A percentile compares a stretch with the other conserved stretches of the same genome.
phyloP scores from a whole-genome alignment of 345 rosid species.

The Psidium friedrichsthalianum region DNA sequence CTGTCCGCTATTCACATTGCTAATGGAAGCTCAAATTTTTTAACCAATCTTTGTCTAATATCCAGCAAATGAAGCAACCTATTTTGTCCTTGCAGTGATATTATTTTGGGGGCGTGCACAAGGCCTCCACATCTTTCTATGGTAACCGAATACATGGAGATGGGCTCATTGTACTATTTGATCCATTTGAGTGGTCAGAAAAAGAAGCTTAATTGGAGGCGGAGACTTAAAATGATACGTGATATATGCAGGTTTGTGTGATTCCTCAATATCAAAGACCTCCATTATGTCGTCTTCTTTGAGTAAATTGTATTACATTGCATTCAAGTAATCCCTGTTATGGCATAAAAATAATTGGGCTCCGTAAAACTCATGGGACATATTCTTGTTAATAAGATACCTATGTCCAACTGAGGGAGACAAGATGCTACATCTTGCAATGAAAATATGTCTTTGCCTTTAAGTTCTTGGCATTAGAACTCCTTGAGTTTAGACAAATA shows the following conservation, averaged over 20 bases:
- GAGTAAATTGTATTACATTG: not conserved
- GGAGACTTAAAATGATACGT: constrained; percentile 78
- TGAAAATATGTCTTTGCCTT: not conserved
- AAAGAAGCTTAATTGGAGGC: constrained; percentile 78
- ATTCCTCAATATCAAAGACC: not conserved
- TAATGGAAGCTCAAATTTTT: not conserved
- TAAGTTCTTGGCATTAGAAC: not conserved
- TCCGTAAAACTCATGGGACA: not conserved
- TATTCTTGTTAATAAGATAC: not conserved
- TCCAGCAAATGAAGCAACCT: not conserved
- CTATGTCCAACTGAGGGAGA: not conserved
- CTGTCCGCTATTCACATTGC: not conserved
- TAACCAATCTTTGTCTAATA: not conserved
- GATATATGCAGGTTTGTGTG: constrained; percentile 87
- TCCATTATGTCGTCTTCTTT: not conserved
- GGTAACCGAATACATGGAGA: constrained; percentile 98
- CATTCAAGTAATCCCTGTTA: not conserved
- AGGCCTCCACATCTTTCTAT: constrained; percentile 86
- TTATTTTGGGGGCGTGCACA: constrained; percentile 97
- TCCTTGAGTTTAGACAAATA: not conserved
- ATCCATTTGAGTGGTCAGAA: constrained; percentile 88
- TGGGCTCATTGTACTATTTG: constrained; percentile 81
- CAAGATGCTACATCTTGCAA: not conserved
- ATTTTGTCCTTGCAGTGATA: constrained; percentile 50
- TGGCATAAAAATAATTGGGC: not conserved